Conservation (phyloP, 1,284 basidiomycete genomes). For the Psilocybe mexicana region DNA sequence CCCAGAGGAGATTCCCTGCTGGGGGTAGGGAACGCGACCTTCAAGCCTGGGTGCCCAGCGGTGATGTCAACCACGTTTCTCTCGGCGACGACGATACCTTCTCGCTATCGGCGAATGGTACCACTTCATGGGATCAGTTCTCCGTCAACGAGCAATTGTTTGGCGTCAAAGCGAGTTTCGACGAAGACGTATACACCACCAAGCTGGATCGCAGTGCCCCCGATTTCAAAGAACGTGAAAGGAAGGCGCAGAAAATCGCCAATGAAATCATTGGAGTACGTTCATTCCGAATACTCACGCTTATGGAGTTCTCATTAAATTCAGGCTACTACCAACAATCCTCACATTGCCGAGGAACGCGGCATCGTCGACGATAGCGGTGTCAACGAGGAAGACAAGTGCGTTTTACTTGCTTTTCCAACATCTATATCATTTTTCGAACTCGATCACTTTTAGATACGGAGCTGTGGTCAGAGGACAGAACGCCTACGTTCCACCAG, state of each 20-base stretch:
- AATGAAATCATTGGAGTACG: constrained; percentile 86
- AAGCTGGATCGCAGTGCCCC: constrained; percentile 84
- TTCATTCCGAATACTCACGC: constrained; percentile 17
- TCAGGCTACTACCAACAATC: constrained; percentile 70
- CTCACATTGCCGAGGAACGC: constrained; percentile 92
- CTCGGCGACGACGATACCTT: constrained; percentile 69
- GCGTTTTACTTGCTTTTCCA: constrained; percentile 28
- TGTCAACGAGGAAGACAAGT: constrained; percentile 95
- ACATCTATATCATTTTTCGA: constrained; percentile 15
- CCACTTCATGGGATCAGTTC: constrained; percentile 91
- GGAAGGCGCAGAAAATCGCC: constrained; percentile 85
- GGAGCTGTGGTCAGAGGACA: constrained; percentile 88
- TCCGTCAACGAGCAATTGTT: constrained; percentile 92
- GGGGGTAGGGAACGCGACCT: constrained; percentile 76
- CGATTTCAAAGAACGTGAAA: constrained; percentile 89
- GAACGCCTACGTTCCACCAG: constrained; percentile 93
- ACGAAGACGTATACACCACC: constrained; percentile 96
- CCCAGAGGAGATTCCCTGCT: constrained; percentile 47
- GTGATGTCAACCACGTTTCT: constrained; percentile 24
- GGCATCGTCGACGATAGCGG: constrained; percentile 74
- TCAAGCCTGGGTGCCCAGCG: constrained; percentile 72
- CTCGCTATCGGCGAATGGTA: constrained; percentile 47
- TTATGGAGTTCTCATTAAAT: constrained; percentile 9
- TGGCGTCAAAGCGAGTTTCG: constrained; percentile 89
- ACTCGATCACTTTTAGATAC: constrained; percentile 56